These are phyloP conservation scores for Sphaceloma murrayae DNA, from an alignment of 2,329 filamentous ascomycete species.

Conservation along the genomic window DNA sequence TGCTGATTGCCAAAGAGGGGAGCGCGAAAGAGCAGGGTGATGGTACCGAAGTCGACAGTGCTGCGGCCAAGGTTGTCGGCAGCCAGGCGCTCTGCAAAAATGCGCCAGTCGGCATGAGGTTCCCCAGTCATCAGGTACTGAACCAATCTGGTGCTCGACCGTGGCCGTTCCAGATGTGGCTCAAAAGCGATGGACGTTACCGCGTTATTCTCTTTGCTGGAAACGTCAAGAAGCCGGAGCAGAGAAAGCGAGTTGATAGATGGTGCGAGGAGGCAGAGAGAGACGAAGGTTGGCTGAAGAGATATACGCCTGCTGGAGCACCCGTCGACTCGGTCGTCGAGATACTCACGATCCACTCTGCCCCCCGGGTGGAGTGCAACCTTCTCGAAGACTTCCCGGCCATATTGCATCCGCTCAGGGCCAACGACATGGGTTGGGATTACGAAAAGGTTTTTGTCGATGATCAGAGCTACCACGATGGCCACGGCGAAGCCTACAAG, in stretches of 20 bases:
- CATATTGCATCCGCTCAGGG: conserved; percentile 34
- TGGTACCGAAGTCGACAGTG: conserved; percentile 35
- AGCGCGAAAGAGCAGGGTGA: conserved; percentile 38
- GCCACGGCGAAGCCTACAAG: conserved; percentile 38
- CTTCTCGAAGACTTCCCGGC: conserved; percentile 34
- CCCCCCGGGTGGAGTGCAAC: conserved; percentile 39
- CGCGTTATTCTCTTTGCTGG: conserved; percentile 54
- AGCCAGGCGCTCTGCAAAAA: conserved; percentile 38
- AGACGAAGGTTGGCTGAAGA: conserved; percentile 13
- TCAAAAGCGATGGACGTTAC: conserved; percentile 50
- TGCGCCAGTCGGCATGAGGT: conserved; percentile 46
- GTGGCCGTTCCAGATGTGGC: conserved; percentile 49
- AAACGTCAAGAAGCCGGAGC: conserved; percentile 38
- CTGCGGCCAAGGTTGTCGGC: conserved; percentile 24
- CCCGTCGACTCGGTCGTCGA: conserved; percentile 43
- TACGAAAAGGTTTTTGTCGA: conserved; percentile 35
- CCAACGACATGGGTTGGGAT: conserved; percentile 24
- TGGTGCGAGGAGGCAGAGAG: conserved; percentile 40
- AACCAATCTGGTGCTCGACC: conserved; percentile 48
- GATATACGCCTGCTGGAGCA: conserved; percentile 28
- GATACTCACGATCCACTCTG: conserved; percentile 50
- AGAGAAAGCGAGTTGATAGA: conserved; percentile 37
- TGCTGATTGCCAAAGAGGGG: conserved; percentile 47
- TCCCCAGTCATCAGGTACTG: conserved; percentile 50
- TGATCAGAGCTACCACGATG: conserved; percentile 35